These are phyloP conservation scores for Moesziomyces parantarcticus DNA, from an alignment of 1,284 basidiomycete genomes.

Conservation along the genomic window DNA sequence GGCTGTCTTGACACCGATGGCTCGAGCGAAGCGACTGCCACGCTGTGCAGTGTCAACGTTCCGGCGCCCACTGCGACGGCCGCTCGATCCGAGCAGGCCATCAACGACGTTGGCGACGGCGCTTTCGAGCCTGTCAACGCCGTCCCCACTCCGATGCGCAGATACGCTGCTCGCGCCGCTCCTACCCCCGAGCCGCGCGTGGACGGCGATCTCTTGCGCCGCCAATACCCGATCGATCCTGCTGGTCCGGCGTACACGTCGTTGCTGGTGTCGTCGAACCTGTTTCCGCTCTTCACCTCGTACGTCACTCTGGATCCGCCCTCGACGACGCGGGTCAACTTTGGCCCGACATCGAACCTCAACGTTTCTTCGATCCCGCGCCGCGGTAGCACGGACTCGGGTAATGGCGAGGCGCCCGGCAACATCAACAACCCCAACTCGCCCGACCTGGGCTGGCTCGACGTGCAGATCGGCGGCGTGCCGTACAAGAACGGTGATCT, in stretches of 20 bases:
- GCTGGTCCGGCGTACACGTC: background rate
- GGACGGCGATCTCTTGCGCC: background rate
- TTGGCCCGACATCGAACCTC: conserved; percentile 41
- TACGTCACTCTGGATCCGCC: conserved; percentile 25
- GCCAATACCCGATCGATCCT: conserved; percentile 11
- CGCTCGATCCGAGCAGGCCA: background rate
- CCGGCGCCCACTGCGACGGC: conserved; percentile 5
- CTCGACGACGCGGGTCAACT: conserved; percentile 31
- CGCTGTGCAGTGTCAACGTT: conserved; percentile 26
- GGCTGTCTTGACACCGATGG: conserved; percentile 23
- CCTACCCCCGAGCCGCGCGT: conserved; percentile 18
- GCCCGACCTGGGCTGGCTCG: conserved; percentile 53
- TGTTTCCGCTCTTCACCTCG: conserved; percentile 44
- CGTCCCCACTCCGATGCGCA: background rate
- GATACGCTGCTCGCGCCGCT: conserved; percentile 1
- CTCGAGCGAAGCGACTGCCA: conserved; percentile 12
- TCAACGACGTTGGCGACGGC: background rate
- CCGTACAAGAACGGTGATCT: conserved; percentile 57
- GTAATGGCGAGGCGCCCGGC: conserved; percentile 41
- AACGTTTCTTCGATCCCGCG: conserved; percentile 20
- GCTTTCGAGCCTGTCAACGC: conserved; percentile 13
- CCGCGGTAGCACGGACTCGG: conserved; percentile 19
- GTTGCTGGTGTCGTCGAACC: conserved; percentile 9
- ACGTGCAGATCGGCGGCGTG: conserved; percentile 44
- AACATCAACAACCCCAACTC: conserved; percentile 53